These are phyloP conservation scores for Pseudisothecium myosuroides DNA, from an alignment of 225 moss, liverwort and hornwort species.

Conservation along the genomic window DNA sequence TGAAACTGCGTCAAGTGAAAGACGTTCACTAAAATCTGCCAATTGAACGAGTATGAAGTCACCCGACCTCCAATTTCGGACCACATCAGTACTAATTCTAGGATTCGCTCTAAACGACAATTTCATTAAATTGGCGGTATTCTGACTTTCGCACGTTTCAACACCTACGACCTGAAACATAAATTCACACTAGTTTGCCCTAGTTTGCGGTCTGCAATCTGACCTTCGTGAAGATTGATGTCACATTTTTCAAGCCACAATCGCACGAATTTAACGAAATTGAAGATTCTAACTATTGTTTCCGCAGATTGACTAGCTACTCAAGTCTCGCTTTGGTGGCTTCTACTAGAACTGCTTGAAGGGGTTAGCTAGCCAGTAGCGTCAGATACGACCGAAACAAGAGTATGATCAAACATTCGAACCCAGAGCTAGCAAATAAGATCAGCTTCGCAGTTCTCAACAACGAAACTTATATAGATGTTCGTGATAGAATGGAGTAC, in stretches of 20 bases:
- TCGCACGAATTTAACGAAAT: not conserved
- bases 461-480: not conserved
- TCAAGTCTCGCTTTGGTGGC: not conserved
- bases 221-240: too few species aligned
- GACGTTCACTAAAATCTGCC: not conserved
- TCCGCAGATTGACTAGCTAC: not conserved
- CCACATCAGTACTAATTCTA: not conserved
- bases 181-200: not conserved
- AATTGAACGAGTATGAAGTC: not conserved
- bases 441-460: not conserved
- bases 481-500: not conserved
- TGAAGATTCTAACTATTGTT: too few species aligned
- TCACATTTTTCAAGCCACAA: not conserved
- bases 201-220: not conserved
- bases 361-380: not conserved
- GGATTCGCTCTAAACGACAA: not conserved
- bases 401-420: not conserved
- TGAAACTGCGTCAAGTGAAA: not conserved
- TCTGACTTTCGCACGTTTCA: not conserved
- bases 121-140: not conserved
- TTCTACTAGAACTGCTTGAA: not conserved
- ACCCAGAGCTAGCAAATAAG: not conserved
- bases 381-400: not conserved
- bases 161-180: not conserved
- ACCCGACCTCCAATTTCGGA: not conserved